A percentile compares a stretch with the other conserved stretches of the same genome.
Evolutionary conservation across 2,329 filamentous ascomycete genomes (phyloP).

Genomic region (Celoporthe dispersa): DNA sequence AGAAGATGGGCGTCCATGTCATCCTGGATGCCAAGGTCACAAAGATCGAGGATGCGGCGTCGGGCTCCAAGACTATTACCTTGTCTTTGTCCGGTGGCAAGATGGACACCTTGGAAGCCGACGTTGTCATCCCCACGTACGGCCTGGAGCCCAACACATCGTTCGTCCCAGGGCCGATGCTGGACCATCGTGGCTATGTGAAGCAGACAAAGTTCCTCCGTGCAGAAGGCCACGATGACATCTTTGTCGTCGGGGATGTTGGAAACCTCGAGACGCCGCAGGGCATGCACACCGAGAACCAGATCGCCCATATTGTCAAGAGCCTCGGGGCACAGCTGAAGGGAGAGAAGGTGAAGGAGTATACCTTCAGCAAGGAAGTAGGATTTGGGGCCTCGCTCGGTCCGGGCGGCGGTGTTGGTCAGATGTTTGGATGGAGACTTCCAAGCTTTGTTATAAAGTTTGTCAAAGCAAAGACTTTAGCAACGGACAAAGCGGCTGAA

Average conservation of each 20-base stretch:
- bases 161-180: slow-evolving; percentile 35
- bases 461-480: slow-evolving; percentile 34
- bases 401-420: slow-evolving; percentile 35
- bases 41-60: slow-evolving; percentile 38
- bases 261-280: slow-evolving; percentile 35
- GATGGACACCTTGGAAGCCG: slow-evolving; percentile 43
- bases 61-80: slow-evolving; percentile 35
- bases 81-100: slow-evolving; percentile 11
- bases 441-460: slow-evolving; percentile 33
- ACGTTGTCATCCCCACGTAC: slow-evolving; percentile 53
- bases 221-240: slow-evolving; percentile 36
- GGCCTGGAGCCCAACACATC: slow-evolving; percentile 51
- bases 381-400: slow-evolving; percentile 35
- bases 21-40: slow-evolving; percentile 25
- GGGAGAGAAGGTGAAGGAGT: slow-evolving; percentile 23
- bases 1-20: slow-evolving; percentile 38
- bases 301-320: slow-evolving; percentile 33
- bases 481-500: slow-evolving; percentile 32
- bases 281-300: slow-evolving; percentile 32
- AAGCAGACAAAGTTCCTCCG: slow-evolving; percentile 34
- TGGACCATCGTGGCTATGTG: slow-evolving; percentile 35
- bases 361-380: slow-evolving; percentile 29
- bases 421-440: slow-evolving; percentile 34
- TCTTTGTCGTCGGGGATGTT: slow-evolving; percentile 39
- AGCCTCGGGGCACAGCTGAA: slow-evolving; percentile 34